Evolutionary conservation across 441 rosid species (phyloP).

Genomic region (Flueggea neowawraea): DNA sequence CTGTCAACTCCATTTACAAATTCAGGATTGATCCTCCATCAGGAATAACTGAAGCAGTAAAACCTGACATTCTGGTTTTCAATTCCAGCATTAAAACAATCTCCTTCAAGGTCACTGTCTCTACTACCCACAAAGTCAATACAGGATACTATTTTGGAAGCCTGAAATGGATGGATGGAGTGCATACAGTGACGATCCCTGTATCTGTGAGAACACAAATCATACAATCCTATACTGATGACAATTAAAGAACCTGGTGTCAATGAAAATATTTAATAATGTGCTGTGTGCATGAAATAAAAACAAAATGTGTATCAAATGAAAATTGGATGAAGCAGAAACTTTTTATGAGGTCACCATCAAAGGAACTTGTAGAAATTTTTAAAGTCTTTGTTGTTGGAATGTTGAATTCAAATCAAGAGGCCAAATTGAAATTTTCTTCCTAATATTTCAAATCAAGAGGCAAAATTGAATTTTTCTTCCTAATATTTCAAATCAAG

Average conservation of each 20-base stretch:
- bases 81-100: slow-evolving; percentile 15
- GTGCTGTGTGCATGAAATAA: too few relatives aligned
- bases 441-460: too few relatives aligned
- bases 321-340: too few relatives aligned
- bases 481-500: too few relatives aligned
- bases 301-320: too few relatives aligned
- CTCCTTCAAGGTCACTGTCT: slow-evolving; percentile 29
- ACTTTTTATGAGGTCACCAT: too few relatives aligned
- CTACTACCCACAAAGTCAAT: slow-evolving; percentile 13
- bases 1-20: slow-evolving; percentile 22
- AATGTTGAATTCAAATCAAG: too few relatives aligned
- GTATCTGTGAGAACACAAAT: slow-evolving; percentile 28
- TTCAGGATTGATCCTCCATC: slow-evolving; percentile 30
- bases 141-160: slow-evolving; percentile 53
- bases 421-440: too few relatives aligned
- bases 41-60: slow-evolving; percentile 21
- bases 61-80: slow-evolving; percentile 28
- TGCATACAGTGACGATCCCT: slow-evolving; percentile 29
- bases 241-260: background rate
- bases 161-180: slow-evolving; percentile 34
- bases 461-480: too few relatives aligned
- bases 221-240: slow-evolving; percentile 12
- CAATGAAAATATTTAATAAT: too few relatives aligned
- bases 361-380: too few relatives aligned
- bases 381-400: too few relatives aligned